Evolutionary conservation across 208 protist species (phyloP), one percentile per base, ranked within the genome.

Genomic region (Trypanosoma congolense): DNA sequence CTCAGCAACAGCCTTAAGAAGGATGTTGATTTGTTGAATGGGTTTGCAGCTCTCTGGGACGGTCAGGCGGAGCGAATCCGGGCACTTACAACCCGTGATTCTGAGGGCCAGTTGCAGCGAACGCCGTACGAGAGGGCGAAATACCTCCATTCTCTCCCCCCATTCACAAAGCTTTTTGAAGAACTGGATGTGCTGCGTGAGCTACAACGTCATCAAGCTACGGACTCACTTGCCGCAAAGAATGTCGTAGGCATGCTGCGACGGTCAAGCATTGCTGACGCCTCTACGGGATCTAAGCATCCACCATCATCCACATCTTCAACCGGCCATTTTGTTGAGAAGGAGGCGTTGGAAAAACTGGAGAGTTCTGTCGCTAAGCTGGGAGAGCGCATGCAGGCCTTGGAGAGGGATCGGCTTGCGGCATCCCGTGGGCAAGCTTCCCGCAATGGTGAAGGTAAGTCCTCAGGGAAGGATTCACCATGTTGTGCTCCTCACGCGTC

Each of bases 31-130:
- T 16, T 52, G 21, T 24, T 56, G 33, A 57, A 72, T 48, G 69
- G 65, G 30, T 90, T 93, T 47, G 59, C 52, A 9, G 74, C 79
- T 6, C 55, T 90, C 3, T 93, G 85, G 85, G 81, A 70, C 8
- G 63, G 49, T 3, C 36, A 26, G 29, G 47, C 48, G 4, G 68
- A 73, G 56, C 64, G 63, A 56, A 47, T 87, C 28, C 25, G 69
- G 24, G 51, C 56, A 41, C 80, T 87, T 63, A 77, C 71, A 49
- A 45, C 51, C 18, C 62, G 62, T 43, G 69, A 51, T 19, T 30
- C 55, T 0, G 66, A 56, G 1, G 53, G 54, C 45, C 45, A 60
- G 26, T 47, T 72, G 18, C 67, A 71, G 66, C 55, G 82, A 50
- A 56, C 56, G 33, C 47, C 77, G n/a, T 64, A 83, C 38, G 74